Evolutionary conservation across 2,329 filamentous ascomycete species (phyloP).

Genomic region (Plectosphaerella sp.): DNA sequence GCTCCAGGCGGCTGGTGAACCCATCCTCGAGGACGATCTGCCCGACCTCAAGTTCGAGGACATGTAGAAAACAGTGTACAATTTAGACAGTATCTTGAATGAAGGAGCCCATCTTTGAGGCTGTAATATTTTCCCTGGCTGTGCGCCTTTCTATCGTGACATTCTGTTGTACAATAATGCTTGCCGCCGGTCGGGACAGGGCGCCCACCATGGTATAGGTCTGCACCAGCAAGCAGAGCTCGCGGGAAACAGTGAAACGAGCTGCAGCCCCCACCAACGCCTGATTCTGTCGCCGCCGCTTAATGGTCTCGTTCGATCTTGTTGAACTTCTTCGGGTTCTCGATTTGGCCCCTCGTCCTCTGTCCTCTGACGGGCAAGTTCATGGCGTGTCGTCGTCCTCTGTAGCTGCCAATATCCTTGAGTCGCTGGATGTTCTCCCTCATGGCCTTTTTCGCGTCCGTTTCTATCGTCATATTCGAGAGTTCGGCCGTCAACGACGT

Average conservation of each 20-base stretch:
- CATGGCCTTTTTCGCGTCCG: conserved; percentile 72
- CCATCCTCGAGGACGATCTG: conserved; percentile 50
- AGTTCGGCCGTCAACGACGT: conserved; percentile 80
- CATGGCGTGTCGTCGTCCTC: conserved; percentile 90
- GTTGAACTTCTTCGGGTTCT: conserved; percentile 59
- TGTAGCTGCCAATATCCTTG: conserved; percentile 86
- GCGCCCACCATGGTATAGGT: too few relatives aligned
- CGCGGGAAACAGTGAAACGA: too few relatives aligned
- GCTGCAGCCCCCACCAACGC: too few relatives aligned
- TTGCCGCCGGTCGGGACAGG: too few relatives aligned
- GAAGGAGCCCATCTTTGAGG: conserved; percentile 3
- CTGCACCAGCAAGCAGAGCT: too few relatives aligned
- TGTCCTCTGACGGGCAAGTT: conserved; percentile 87
- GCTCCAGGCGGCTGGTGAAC: conserved; percentile 56
- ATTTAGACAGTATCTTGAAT: conserved; percentile 4
- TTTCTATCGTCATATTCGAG: conserved; percentile 90
- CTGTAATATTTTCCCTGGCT: neutral
- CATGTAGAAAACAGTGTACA: neutral
- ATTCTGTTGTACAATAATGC: conserved; percentile 19
- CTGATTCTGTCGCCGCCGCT: neutral
- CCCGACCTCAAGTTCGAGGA: conserved; percentile 12
- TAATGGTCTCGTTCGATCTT: conserved; percentile 42
- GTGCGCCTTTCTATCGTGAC: conserved; percentile 1
- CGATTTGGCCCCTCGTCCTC: conserved; percentile 71
- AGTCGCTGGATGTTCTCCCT: conserved; percentile 81